Evolutionary conservation across 2,329 filamentous ascomycete genomes (phyloP), one percentile per base, ranked within the genome.

Genomic region (Trichoderma koningiopsis): DNA sequence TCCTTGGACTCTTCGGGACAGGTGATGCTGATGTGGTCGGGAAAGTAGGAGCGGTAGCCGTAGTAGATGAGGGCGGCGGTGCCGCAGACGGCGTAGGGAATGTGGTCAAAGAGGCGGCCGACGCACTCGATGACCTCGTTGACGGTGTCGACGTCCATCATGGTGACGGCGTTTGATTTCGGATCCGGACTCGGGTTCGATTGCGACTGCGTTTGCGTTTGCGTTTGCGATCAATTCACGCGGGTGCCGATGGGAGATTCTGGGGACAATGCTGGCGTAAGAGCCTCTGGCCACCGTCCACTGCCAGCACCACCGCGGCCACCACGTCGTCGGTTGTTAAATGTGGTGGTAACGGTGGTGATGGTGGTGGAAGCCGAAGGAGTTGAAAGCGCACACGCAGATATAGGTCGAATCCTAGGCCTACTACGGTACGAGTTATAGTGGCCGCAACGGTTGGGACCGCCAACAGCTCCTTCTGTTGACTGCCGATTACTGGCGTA

Each of bases 41-140:
- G 78, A 6, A 56, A 68, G 7, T 77, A 74, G 8, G 69, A 70
- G 4, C 72, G 62, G 70, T 78, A 81, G 58, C 83, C 84, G 77
- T 84, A 82, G 58, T 82, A 79, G 3, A 77, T 73, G 70, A 87
- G 77, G 14, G 83, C 84, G 0, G 79, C 79, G 27, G 79, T 77
- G 27, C 85, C 85, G 72, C 77, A 80, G 53, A 87, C 79, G 13
- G 81, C 81, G 73, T 85, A 86, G 24, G 78, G 81, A 1, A 84
- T 78, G 73, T 84, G 81, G 22, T 74, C 72, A 24, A 87, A 79
- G 5, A 78, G 75, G 0, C 62, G 59, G 68, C 82, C 78, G 53
- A 87, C 73, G n/a, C 75, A 73, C 29, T 74, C 72, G 71, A 85
- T 79, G 33, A 85, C 73, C 58, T 81, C 77, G 14, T 68, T 70